Evolutionary conservation across 495 filamentous ascomycete species (phyloP).

Genomic region (Penicillium goetzii): DNA sequence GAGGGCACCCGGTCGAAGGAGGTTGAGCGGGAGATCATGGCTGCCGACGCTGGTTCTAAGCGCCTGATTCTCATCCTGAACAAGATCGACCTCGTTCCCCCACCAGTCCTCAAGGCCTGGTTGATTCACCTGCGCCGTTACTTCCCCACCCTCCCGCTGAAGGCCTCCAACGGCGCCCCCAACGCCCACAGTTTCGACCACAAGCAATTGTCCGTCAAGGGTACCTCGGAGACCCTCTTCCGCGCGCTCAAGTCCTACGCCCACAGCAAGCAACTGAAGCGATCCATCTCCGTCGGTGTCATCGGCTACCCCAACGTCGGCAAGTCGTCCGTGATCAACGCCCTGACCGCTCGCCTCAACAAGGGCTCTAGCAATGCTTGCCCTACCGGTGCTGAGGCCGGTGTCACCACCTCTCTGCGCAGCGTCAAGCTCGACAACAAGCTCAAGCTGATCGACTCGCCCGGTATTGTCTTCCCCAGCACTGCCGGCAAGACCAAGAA

Average conservation of each 20-base stretch:
- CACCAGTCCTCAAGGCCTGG: slow-evolving; percentile 80
- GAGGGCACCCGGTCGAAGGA: slow-evolving; percentile 89
- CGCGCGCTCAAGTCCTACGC: slow-evolving; percentile 89
- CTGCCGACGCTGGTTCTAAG: slow-evolving; percentile 79
- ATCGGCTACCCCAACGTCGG: slow-evolving; percentile 98
- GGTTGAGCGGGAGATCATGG: slow-evolving; percentile 87
- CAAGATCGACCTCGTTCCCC: slow-evolving; percentile 93
- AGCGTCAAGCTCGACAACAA: slow-evolving; percentile 94
- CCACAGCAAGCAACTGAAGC: slow-evolving; percentile 80
- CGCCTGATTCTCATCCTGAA: slow-evolving; percentile 91
- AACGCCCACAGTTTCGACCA: slow-evolving; percentile 94
- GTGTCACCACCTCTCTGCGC: slow-evolving; percentile 86
- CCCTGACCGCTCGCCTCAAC: slow-evolving; percentile 79
- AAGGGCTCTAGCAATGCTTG: slow-evolving; percentile 69
- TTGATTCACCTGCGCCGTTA: slow-evolving; percentile 81
- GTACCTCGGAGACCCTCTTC: slow-evolving; percentile 85
- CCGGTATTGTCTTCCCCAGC: slow-evolving; percentile 91
- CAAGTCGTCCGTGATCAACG: slow-evolving; percentile 97
- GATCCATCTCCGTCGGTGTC: slow-evolving; percentile 87
- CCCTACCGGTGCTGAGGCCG: slow-evolving; percentile 89
- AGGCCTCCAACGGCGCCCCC: slow-evolving; percentile 78
- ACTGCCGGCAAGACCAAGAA: slow-evolving; percentile 57
- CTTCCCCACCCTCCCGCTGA: slow-evolving; percentile 91
- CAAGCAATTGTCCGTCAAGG: slow-evolving; percentile 82
- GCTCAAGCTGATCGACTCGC: slow-evolving; percentile 91